Evolutionary conservation across 2,329 filamentous ascomycete species (phyloP).

Genomic region (Verticillium nubilum): DNA sequence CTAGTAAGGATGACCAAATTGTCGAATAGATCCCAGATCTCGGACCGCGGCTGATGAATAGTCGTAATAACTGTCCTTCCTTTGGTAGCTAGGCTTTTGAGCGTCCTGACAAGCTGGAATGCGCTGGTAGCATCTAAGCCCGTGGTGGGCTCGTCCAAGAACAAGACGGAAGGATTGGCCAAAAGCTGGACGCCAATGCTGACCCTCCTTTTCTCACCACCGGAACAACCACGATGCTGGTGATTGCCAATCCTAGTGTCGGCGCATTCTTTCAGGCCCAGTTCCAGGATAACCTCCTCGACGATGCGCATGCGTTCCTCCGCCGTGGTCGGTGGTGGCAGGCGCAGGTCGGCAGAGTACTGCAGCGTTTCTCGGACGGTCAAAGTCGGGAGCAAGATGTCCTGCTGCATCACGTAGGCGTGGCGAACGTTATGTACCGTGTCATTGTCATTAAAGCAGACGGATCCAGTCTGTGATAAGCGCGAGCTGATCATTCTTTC

Average conservation of each 20-base stretch:
- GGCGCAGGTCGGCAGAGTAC: constrained; percentile 66
- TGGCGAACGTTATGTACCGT: constrained; percentile 51
- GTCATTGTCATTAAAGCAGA: constrained; percentile 55
- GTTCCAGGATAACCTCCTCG: constrained; percentile 70
- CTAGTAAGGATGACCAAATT: constrained; percentile 63
- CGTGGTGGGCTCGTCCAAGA: constrained; percentile 75
- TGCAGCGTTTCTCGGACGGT: constrained; percentile 71
- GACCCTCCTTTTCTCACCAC: constrained; percentile 71
- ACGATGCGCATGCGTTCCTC: constrained; percentile 59
- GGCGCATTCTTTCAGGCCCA: constrained; percentile 73
- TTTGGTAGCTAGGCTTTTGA: constrained; percentile 62
- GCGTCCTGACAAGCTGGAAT: constrained; percentile 64
- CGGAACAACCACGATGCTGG: constrained; percentile 69
- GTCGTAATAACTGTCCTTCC: constrained; percentile 68
- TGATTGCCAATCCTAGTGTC: constrained; percentile 68
- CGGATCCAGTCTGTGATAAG: constrained; percentile 45
- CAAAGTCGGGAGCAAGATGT: constrained; percentile 65
- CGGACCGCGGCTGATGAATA: constrained; percentile 72
- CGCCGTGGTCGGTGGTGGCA: constrained; percentile 56
- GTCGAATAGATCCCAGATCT: constrained; percentile 76
- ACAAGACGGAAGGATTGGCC: constrained; percentile 72
- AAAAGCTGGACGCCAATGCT: constrained; percentile 75
- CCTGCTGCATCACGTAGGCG: constrained; percentile 72
- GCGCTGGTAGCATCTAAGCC: constrained; percentile 73
- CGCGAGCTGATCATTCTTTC: constrained; percentile 57